phyloP scores from a whole-genome alignment of 257 asterid genomes.

The Solanum clarkiae region DNA sequence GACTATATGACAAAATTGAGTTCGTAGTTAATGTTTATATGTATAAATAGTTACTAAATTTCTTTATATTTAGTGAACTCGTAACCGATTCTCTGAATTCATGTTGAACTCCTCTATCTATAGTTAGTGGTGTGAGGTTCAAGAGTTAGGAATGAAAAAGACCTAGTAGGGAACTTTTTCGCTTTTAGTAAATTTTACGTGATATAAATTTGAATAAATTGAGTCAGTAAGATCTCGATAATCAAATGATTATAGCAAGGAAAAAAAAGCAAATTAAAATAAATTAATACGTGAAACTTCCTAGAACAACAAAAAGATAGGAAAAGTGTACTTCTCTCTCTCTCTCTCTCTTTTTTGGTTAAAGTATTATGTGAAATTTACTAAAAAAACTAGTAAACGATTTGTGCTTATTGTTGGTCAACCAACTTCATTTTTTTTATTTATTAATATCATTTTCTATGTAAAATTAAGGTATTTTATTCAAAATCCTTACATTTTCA shows the following conservation, averaged over 20 bases:
- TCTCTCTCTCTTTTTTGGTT: too few species aligned
- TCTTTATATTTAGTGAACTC: too few species aligned
- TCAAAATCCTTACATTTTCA: too few species aligned
- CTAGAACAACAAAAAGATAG: too few species aligned
- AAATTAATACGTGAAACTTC: too few species aligned
- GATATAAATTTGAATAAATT: neutral
- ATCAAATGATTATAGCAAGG: neutral
- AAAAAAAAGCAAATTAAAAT: too few species aligned
- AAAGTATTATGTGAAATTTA: neutral
- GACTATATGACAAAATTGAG: too few species aligned
- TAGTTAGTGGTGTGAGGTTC: neutral
- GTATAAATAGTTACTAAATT: too few species aligned
- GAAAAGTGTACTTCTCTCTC: too few species aligned
- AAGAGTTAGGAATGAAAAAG: neutral
- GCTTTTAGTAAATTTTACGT: neutral
- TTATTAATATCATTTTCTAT: neutral
- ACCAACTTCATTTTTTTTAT: neutral
- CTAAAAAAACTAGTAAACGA: neutral
- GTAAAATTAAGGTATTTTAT: fast-evolving
- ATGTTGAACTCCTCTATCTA: neutral
- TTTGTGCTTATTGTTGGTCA: neutral
- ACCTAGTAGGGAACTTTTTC: fast-evolving
- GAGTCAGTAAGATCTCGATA: neutral
- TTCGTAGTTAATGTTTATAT: neutral
- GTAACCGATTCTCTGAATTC: fast-evolving